Conservation (phyloP, 2,329 filamentous ascomycete genomes). For the Penicillium hordei region DNA sequence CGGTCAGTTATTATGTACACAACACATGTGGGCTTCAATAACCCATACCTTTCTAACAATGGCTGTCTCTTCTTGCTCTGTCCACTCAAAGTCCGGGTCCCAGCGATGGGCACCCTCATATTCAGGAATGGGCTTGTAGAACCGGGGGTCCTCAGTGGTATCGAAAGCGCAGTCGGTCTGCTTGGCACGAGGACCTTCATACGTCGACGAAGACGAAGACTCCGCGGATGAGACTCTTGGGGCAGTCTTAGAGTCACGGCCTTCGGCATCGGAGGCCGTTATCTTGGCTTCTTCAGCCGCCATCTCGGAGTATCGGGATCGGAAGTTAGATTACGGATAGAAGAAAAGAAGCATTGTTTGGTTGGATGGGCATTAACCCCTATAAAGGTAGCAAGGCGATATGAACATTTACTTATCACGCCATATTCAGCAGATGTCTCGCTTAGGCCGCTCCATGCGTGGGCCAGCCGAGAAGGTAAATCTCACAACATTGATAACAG, state of each 20-base stretch:
- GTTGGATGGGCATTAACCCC: neutral
- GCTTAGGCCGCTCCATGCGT: neutral
- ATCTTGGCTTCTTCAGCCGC: conserved; percentile 18
- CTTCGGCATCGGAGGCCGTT: neutral
- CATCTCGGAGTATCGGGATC: conserved; percentile 14
- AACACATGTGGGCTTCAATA: neutral
- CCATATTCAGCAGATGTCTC: conserved; percentile 4
- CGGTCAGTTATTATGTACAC: neutral
- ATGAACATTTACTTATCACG: conserved; percentile 4
- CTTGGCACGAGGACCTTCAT: conserved; percentile 9
- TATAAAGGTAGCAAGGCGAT: conserved; percentile 15
- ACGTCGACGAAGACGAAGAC: conserved; percentile 18
- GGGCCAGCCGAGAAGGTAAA: neutral
- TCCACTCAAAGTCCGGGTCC: conserved; percentile 50
- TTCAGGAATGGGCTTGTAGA: conserved; percentile 41
- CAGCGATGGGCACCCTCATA: conserved; percentile 53
- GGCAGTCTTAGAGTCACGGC: conserved; percentile 10
- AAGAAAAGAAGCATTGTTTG: neutral
- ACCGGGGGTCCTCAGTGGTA: conserved; percentile 35
- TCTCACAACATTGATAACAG: neutral
- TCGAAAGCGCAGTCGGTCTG: conserved; percentile 36
- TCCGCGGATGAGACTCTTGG: conserved; percentile 10
- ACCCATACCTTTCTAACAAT: conserved; percentile 38
- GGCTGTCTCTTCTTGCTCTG: conserved; percentile 44
- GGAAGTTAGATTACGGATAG: neutral